Base-by-base conservation (phyloP, 2,329 filamentous ascomycete species). In the Colletotrichum sp. region DNA sequence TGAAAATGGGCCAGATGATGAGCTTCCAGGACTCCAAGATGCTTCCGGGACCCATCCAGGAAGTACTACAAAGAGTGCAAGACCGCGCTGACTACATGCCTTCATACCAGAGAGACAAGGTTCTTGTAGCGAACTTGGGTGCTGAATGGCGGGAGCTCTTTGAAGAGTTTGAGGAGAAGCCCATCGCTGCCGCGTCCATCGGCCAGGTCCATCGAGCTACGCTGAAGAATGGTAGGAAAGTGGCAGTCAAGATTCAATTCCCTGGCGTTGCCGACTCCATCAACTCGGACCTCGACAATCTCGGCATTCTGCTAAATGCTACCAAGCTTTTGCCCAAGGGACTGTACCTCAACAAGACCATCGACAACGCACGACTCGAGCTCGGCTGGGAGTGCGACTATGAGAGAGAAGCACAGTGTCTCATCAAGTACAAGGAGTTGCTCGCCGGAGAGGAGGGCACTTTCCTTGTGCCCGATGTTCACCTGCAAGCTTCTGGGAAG, bases 51-150 rank as follows among this genome's bases (percentile, higher is more conserved):
- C 91, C 94, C 2, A 95, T 99, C 64, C 95, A 97, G 77, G 91
- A 96, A 79, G 95, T 99, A 3, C 86, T 99, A 15, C 95, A 98
- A 81, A 92, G 97, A 8, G 97, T 99, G 0, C 97, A 99, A 82
- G 97, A 99, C 82, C 93, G 95, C 70, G 97, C 97, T 51, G 96
- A 99, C 83, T 99, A 98, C 83, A 99, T 99, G 97, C 97, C 97
- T 1, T 90, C 95, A 4, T 98, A 93, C 82, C 97, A 99, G 83
- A 93, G 97, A 13, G 93, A 99, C 82, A 92, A 93, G 73, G 96
- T 99, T 1, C 89, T 99, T 8, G 83, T 87, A 0, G 87, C 90
- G 7, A 98, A 98, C 79, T 89, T 99, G 0, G 97, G 97, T 0
- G 80, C 90, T 0, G 89, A 96, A 68, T 99, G 97, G 97, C 90